Conservation (phyloP, 164 flowering plant genomes). For the Warburgia ugandensis region DNA sequence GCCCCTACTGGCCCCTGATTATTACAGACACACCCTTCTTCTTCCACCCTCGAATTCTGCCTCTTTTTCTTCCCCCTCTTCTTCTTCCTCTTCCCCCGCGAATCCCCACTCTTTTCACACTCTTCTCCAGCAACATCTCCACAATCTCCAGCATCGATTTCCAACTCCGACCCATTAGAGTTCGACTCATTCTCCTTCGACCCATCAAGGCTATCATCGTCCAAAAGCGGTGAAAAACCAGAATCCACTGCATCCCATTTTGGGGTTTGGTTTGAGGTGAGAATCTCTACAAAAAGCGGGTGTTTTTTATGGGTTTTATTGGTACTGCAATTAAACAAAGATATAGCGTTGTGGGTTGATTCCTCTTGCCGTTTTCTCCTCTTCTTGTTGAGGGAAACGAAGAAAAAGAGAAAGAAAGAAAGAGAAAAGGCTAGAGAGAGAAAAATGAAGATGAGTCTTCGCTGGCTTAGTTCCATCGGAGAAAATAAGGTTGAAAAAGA, state of each 20-base stretch:
- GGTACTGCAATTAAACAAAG: conserved; percentile 1
- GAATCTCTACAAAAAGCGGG: conserved; percentile 41
- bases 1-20: conserved; percentile 9
- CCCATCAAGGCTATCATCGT: conserved; percentile 2
- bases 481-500: neutral
- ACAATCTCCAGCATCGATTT: conserved; percentile 13
- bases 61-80: conserved; percentile 37
- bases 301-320: conserved; percentile 11
- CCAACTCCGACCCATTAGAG: conserved; percentile 25
- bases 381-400: conserved; percentile 19
- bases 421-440: conserved; percentile 16
- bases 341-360: neutral
- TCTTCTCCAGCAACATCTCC: conserved; percentile 10
- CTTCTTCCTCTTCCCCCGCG: conserved; percentile 35
- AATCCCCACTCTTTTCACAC: conserved; percentile 12
- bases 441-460: conserved; percentile 15
- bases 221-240: conserved; percentile 1
- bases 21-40: conserved; percentile 10
- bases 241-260: conserved; percentile 27
- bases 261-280: conserved; percentile 31
- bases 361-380: conserved; percentile 11
- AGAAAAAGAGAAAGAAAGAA: conserved; percentile 18
- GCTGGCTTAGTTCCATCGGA: neutral
- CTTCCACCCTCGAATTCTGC: conserved; percentile 19
- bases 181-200: conserved; percentile 9